A percentile compares a stretch with the other conserved stretches of the same genome.
Evolutionary conservation across 2,329 filamentous ascomycete genomes (phyloP).

Genomic region (Calonectria pteridis): DNA sequence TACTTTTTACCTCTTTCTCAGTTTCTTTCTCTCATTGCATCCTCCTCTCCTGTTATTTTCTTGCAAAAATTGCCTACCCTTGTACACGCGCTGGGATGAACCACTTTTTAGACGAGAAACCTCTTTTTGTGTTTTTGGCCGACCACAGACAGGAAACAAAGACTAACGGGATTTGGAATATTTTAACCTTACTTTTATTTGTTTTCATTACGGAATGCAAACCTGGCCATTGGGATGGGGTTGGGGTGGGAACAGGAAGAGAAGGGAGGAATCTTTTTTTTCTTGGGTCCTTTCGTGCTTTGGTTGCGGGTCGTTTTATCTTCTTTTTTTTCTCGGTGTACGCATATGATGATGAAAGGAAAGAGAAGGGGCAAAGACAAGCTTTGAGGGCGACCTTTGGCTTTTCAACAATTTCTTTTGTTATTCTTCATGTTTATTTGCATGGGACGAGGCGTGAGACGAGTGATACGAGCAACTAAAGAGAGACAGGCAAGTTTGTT

Average conservation of each 20-base stretch:
- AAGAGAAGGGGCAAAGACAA: constrained; percentile 27
- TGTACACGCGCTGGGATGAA: constrained; percentile 41
- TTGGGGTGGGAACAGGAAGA: constrained; percentile 9
- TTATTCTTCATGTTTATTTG: constrained; percentile 7
- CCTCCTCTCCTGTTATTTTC: constrained; percentile 14
- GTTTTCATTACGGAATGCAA: constrained; percentile 18
- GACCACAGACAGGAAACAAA: neutral
- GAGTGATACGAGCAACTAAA: constrained; percentile 7
- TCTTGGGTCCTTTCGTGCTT: neutral
- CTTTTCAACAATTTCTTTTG: constrained; percentile 2
- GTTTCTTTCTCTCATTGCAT: constrained; percentile 13
- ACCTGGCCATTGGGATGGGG: constrained; percentile 9
- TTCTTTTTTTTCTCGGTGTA: constrained; percentile 20
- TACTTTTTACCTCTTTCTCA: constrained; percentile 25
- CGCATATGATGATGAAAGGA: constrained; percentile 35
- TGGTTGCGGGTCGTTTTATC: neutral
- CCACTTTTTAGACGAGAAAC: constrained; percentile 33
- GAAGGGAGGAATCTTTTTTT: constrained; percentile 10
- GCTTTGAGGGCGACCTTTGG: constrained; percentile 33
- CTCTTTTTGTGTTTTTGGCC: neutral
- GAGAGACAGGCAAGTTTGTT: neutral
- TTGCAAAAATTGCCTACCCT: constrained; percentile 13
- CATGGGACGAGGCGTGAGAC: constrained; percentile 16
- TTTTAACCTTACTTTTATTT: constrained; percentile 13
- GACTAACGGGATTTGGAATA: constrained; percentile 14